These are phyloP conservation scores for Neurospora tetrasperma DNA, from an alignment of 495 filamentous ascomycete species.

Conservation along the genomic window DNA sequence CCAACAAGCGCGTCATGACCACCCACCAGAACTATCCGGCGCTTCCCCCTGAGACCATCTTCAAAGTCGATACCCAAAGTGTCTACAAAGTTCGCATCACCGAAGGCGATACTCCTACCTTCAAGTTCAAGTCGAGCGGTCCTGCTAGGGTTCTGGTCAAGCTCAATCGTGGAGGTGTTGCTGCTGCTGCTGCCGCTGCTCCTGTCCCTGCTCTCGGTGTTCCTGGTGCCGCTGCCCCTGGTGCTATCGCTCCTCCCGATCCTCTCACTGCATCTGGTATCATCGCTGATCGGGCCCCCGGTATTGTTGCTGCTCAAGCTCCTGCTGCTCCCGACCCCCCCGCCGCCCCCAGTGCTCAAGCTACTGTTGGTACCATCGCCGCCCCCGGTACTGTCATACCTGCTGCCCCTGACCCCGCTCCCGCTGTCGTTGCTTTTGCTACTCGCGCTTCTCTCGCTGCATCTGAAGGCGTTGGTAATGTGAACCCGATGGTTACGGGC, in stretches of 20 bases:
- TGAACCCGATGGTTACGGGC: background rate
- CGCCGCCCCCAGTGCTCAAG: too few relatives aligned
- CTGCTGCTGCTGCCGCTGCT: background rate
- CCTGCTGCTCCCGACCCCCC: too few relatives aligned
- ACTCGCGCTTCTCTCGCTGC: background rate
- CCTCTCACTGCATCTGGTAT: too few relatives aligned
- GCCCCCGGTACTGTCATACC: background rate
- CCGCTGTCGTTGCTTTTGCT: background rate
- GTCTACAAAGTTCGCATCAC: background rate
- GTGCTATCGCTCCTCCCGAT: too few relatives aligned
- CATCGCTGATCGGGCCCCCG: too few relatives aligned
- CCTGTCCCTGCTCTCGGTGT: too few relatives aligned
- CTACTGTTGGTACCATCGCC: too few relatives aligned
- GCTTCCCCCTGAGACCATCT: background rate
- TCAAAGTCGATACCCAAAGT: background rate
- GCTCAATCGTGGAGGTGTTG: background rate
- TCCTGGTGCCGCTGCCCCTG: background rate
- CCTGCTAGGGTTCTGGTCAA: background rate
- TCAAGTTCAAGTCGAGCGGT: background rate
- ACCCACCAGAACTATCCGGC: background rate
- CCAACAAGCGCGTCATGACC: background rate
- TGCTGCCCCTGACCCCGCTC: background rate
- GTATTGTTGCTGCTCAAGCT: background rate
- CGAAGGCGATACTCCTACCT: background rate
- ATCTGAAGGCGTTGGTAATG: background rate